Evolutionary conservation across 768 basidiomycete genomes (phyloP), one percentile per base, ranked within the genome.

Genomic region (Pleurotus cornucopiae): DNA sequence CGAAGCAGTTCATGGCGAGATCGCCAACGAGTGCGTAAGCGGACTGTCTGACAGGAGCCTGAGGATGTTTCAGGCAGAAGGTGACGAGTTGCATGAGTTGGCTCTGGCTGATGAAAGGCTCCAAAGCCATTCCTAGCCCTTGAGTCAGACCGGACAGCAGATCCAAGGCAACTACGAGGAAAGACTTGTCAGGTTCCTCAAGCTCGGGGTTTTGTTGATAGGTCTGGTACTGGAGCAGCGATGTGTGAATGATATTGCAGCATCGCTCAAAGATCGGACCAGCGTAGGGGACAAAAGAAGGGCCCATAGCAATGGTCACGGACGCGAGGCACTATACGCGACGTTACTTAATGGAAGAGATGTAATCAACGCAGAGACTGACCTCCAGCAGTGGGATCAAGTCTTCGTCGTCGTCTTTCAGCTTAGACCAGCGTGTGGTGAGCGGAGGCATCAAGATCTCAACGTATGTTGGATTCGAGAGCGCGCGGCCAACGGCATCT

Each of bases 21-120:
- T 99, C 97, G 21, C 97, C 97, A 30, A 99, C 90, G 7, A 99
- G 85, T n/a, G 97, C 97, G 69, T 98, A 97, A 13, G 94, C 94
- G 1, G 93, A 95, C 71, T 98, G 97, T 54, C 96, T 81, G 6
- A 99, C 94, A 1, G 94, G 86, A 9, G 96, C 90, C 69, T 98
- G 94, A 20, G 94, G 94, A 71, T 98, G 94, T 74, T 94, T 94
- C 47, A 99, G 74, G 71, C 96, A 98, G 48, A 91, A 78, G 1
- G 89, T 88, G 52, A 99, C 81, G 58, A 98, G 72, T 54, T 82
- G 76, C 47, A 99, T 79, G 38, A 98, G 78, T 59, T 88, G 80
- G 66, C 78, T 83, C 40, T 70, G 74, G 16, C 76, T 73, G 66
- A 98, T 88, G 54, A 93, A 72, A 16, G 83, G 74, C 60, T 91